phyloP scores from a whole-genome alignment of 139 green algal genomes.

The Marvania coccoides region DNA sequence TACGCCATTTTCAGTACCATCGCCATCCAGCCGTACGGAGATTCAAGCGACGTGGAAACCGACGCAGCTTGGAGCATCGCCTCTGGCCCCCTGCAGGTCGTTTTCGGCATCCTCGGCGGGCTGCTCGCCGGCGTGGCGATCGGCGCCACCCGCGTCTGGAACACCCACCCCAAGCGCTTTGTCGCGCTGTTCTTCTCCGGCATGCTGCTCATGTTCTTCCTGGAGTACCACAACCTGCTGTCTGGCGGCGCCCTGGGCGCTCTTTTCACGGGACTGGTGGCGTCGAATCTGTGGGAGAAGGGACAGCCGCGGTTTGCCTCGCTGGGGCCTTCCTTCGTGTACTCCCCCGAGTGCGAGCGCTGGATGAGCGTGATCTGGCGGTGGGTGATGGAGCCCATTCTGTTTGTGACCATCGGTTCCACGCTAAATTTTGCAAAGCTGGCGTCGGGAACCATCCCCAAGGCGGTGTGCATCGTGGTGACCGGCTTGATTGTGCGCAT shows the following conservation, averaged over 20 bases:
- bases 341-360: conserved; percentile 29
- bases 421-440: conserved; percentile 51
- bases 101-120: conserved; percentile 57
- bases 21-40: conserved; percentile 29
- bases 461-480: conserved; percentile 47
- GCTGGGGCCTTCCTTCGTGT: conserved; percentile 18
- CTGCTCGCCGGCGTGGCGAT: conserved; percentile 33
- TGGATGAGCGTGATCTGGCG: conserved; percentile 31
- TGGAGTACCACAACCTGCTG: conserved; percentile 57
- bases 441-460: conserved; percentile 35
- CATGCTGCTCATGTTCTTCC: conserved; percentile 62
- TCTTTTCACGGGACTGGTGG: conserved; percentile 49
- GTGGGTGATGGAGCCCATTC: conserved; percentile 54
- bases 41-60: background rate
- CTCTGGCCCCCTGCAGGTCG: conserved; percentile 25
- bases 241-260: conserved; percentile 61
- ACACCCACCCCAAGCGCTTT: conserved; percentile 45
- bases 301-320: conserved; percentile 32
- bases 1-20: conserved; percentile 73
- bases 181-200: conserved; percentile 35
- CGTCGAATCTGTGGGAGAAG: conserved; percentile 46
- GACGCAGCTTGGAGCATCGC: conserved; percentile 25
- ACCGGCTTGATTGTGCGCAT: conserved; percentile 46
- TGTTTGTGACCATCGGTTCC: conserved; percentile 76
- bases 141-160: conserved; percentile 50